Percentiles rank a stretch among this genome's conserved stretches.
phyloP scores from a whole-genome alignment of 2,329 filamentous ascomycete genomes.

The Xylariaceae sp. region DNA sequence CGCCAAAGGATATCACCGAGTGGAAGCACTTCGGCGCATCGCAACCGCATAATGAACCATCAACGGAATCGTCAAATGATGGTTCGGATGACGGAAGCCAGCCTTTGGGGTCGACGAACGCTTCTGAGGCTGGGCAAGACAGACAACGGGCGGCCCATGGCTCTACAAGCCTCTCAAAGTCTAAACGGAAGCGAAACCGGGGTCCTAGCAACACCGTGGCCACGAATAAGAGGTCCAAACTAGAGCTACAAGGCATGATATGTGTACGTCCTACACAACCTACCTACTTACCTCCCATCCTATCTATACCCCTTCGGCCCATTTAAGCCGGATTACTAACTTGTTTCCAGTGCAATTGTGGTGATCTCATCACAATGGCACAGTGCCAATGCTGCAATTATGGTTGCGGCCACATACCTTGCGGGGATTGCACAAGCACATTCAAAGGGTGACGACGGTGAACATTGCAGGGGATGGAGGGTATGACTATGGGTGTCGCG shows the following conservation, averaged over 20 bases:
- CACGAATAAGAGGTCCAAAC: constrained; percentile 15
- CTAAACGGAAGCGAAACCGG: constrained; percentile 26
- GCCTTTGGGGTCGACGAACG: constrained; percentile 11
- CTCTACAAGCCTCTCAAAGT: neutral
- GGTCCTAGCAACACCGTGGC: constrained; percentile 10
- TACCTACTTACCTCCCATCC: neutral
- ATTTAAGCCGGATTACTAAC: too few relatives aligned
- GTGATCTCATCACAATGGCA: constrained; percentile 9
- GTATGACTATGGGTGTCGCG: too few relatives aligned
- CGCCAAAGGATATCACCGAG: constrained; percentile 43
- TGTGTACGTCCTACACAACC: constrained; percentile 12
- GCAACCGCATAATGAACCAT: constrained; percentile 15
- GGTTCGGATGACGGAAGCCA: constrained; percentile 19
- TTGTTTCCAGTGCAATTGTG: constrained; percentile 10
- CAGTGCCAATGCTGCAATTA: constrained; percentile 7
- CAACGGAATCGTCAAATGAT: constrained; percentile 6
- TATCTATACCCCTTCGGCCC: too few relatives aligned
- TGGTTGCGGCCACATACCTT: constrained; percentile 19
- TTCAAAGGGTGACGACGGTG: neutral
- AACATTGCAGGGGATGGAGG: too few relatives aligned
- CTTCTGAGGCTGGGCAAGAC: constrained; percentile 7
- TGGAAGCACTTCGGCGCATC: constrained; percentile 44
- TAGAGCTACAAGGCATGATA: constrained; percentile 3
- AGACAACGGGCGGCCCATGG: neutral
- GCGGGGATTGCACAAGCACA: constrained; percentile 13